Evolutionary conservation across 2,329 filamentous ascomycete genomes (phyloP).

Genomic region (Simplicillium aogashimaense): DNA sequence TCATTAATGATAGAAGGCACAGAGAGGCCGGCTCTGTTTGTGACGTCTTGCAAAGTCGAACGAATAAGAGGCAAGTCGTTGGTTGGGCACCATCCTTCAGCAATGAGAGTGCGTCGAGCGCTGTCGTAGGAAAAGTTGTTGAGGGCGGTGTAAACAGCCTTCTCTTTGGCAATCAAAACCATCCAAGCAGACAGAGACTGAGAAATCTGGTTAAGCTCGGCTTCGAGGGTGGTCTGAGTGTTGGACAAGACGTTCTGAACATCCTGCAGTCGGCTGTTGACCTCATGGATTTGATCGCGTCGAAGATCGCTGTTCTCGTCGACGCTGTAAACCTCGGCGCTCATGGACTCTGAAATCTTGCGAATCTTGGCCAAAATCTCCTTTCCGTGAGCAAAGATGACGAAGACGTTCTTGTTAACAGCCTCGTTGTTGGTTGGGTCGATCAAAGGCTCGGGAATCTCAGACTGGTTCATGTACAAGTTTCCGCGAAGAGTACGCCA

Average conservation of each 20-base stretch:
- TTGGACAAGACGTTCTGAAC: slow-evolving; percentile 87
- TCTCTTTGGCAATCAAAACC: slow-evolving; percentile 96
- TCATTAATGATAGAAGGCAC: slow-evolving; percentile 98
- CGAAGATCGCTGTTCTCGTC: slow-evolving; percentile 96
- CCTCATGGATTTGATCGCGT: slow-evolving; percentile 92
- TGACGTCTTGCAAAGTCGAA: slow-evolving; percentile 90
- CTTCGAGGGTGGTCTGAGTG: slow-evolving; percentile 88
- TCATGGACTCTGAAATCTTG: slow-evolving; percentile 96
- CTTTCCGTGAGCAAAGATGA: slow-evolving; percentile 97
- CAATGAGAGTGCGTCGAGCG: slow-evolving; percentile 89
- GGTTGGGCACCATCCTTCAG: slow-evolving; percentile 94
- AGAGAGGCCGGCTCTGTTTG: slow-evolving; percentile 89
- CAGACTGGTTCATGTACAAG: slow-evolving; percentile 99
- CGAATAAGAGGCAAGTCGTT: slow-evolving; percentile 84
- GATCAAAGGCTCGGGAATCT: slow-evolving; percentile 88
- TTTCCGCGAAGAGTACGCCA: slow-evolving; percentile 97
- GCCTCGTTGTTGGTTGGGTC: slow-evolving; percentile 89
- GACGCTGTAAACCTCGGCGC: slow-evolving; percentile 90
- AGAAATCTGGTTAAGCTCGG: slow-evolving; percentile 87
- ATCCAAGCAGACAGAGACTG: slow-evolving; percentile 93
- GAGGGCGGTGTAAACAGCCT: slow-evolving; percentile 90
- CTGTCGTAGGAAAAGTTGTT: slow-evolving; percentile 97
- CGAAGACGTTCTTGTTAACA: slow-evolving; percentile 95
- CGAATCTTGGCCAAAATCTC: slow-evolving; percentile 98
- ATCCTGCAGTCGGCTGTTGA: slow-evolving; percentile 87